A percentile compares a stretch with the other conserved stretches of the same genome.
Evolutionary conservation across 2,329 filamentous ascomycete genomes (phyloP).

Genomic region (Nigrograna mackinnonii): DNA sequence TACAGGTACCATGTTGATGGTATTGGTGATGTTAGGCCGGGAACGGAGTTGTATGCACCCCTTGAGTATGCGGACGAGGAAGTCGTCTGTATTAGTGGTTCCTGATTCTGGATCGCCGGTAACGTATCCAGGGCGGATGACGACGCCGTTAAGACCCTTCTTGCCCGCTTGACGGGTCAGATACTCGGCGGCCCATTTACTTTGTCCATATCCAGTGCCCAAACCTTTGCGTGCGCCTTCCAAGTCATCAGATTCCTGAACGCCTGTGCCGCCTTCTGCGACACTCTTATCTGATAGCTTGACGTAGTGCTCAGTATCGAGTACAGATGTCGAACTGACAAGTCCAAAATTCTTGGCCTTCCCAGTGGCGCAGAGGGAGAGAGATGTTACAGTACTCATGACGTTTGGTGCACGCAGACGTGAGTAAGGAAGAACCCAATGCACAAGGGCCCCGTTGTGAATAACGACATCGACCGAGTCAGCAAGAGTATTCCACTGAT

Average conservation of each 20-base stretch:
- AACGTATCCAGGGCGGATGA: constrained; percentile 86
- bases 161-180: constrained; percentile 78
- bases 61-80: constrained; percentile 83
- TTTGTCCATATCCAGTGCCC: constrained; percentile 86
- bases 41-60: constrained; percentile 79
- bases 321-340: constrained; percentile 78
- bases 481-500: constrained; percentile 66
- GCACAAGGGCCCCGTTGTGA: constrained; percentile 73
- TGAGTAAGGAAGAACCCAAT: constrained; percentile 78
- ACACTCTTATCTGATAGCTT: constrained; percentile 68
- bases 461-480: constrained; percentile 69
- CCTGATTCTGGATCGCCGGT: constrained; percentile 73
- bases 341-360: constrained; percentile 82
- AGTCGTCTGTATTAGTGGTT: constrained; percentile 80
- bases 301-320: constrained; percentile 83
- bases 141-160: constrained; percentile 73
- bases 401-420: constrained; percentile 77
- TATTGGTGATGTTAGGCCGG: constrained; percentile 79
- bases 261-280: constrained; percentile 63
- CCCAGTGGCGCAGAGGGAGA: constrained; percentile 75
- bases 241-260: constrained; percentile 78
- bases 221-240: constrained; percentile 76
- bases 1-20: constrained; percentile 87
- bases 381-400: constrained; percentile 73
- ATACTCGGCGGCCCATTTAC: constrained; percentile 79